Base-by-base conservation (phyloP, 2,329 filamentous ascomycete genomes). In the Keithomyces neogunnii region DNA sequence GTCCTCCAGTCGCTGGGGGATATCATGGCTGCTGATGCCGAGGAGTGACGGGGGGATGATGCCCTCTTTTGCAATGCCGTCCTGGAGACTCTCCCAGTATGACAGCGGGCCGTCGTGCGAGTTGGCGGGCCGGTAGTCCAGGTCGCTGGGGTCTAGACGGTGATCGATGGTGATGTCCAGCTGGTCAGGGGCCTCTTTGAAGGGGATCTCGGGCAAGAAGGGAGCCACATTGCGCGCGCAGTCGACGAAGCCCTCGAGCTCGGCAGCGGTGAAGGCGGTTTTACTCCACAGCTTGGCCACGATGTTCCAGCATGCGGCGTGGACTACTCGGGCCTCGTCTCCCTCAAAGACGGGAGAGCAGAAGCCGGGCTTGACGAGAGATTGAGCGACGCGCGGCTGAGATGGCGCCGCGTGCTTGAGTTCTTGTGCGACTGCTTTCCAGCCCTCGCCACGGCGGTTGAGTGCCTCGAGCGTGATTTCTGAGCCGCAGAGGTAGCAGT, bases 161-260 rank as follows among this genome's bases (percentile, higher is more conserved):
- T 54, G 51, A 40, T 50, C 53, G 33, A 54, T 52, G 33, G 50
- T 52, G 29, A 47, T 31, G 35, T 54, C 52, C 30, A 54, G 32
- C 28, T 51, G 47, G 26, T 50, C 52, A 4, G 52, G 52, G 3
- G 52, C 35, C 30, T 54, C 52, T 26, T 49, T 42, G 47, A 54
- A 54, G 30, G 38, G 33, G 3, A 54, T 54, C 11, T 36, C 44
- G 6, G 52, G 52, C 32, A 54, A 29, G 30, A 54, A 54, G 11
- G 50, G 52, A 5, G 38, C 30, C 9, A 47, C 47, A 35, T 50
- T 33, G 29, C 50, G 52, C 11, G 50, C 50, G 38, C 50, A 50
- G 44, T 52, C 52, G n/a, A 54, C 8, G 44, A 54, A 54, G 39
- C 50, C 44, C 7, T 54, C 47, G 28, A 54, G 50, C 43, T 54